Evolutionary conservation across 2,329 filamentous ascomycete genomes (phyloP), one percentile per base, ranked within the genome.

Genomic region (Pseudonectria buxi): DNA sequence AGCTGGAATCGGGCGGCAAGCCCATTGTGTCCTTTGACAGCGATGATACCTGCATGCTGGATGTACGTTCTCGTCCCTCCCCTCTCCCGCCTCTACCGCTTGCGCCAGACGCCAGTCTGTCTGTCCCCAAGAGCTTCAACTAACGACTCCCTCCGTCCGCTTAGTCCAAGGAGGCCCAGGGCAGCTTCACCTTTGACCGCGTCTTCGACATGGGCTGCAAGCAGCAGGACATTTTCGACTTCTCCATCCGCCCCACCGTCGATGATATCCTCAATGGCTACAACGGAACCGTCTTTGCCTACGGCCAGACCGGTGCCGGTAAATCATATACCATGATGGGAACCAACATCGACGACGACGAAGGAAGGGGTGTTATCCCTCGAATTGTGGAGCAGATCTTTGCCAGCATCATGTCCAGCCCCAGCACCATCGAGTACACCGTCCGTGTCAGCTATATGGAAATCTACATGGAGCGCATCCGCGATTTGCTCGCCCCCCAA

Each of bases 361-460:
- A 82, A 24, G 83, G 82, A 47, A 86, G 89, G 60, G 92, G 92
- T 72, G 89, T 98, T 44, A 96, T 95, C 51, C 92, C 92, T 33
- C 83, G 92, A 55, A 96, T 96, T 50, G 83, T 95, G 50, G 87
- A 96, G 65, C 90, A 96, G 67, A 95, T 96, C 59, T 96, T 96
- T 61, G 82, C 85, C 51, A 94, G 86, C 65, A 96, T 96, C 61
- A 74, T 95, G 65, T 80, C 85, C 14, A 95, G 88, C 52, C 86
- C 90, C 28, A 81, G 81, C 53, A 94, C 86, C 49, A 95, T 96
- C 60, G 92, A 96, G 65, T 96, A 96, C 64, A 96, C 89, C n/a
- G 90, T 98, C 35, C 81, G 89, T 37, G 90, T 96, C 57, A 95
- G 88, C 63, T 96, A 96, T 65, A 95, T 98, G 89, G 92, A 98